Percentiles rank a stretch among this genome's conserved stretches.
Evolutionary conservation across 371 early-diverging fungal species (phyloP).

Genomic region (Mucor piriformis): DNA sequence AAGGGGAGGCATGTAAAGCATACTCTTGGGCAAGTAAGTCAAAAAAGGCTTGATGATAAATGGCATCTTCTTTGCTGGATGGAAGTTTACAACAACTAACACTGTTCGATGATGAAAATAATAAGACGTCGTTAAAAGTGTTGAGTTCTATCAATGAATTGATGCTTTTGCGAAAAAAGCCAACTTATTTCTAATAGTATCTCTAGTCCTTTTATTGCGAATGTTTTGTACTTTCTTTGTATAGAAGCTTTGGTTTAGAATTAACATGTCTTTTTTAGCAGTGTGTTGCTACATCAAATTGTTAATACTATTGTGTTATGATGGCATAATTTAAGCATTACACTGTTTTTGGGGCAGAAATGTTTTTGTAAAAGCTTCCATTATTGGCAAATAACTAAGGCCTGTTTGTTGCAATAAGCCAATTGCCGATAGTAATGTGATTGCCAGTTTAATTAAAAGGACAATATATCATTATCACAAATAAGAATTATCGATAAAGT

Average conservation of each 20-base stretch:
- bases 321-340: too few species aligned
- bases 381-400: too few species aligned
- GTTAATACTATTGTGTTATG: background rate
- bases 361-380: too few species aligned
- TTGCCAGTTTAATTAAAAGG: too few species aligned
- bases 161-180: constrained; percentile 19
- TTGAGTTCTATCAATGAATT: constrained; percentile 10
- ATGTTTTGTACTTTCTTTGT: constrained; percentile 16
- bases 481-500: too few species aligned
- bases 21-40: constrained; percentile 7
- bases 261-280: constrained; percentile 15
- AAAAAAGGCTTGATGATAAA: background rate
- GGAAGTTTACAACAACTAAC: background rate
- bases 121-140: constrained; percentile 2
- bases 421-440: too few species aligned
- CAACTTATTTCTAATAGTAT: constrained; percentile 18
- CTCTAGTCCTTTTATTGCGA: constrained; percentile 16
- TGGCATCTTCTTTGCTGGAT: constrained; percentile 16
- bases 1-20: constrained; percentile 14
- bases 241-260: constrained; percentile 10
- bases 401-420: too few species aligned
- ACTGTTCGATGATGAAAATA: background rate
- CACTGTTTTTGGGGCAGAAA: too few species aligned
- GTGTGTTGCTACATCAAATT: constrained; percentile 6
- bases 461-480: too few species aligned